Base-by-base conservation (phyloP, 805 yeast genomes). In the Candida sakaeoensis region DNA sequence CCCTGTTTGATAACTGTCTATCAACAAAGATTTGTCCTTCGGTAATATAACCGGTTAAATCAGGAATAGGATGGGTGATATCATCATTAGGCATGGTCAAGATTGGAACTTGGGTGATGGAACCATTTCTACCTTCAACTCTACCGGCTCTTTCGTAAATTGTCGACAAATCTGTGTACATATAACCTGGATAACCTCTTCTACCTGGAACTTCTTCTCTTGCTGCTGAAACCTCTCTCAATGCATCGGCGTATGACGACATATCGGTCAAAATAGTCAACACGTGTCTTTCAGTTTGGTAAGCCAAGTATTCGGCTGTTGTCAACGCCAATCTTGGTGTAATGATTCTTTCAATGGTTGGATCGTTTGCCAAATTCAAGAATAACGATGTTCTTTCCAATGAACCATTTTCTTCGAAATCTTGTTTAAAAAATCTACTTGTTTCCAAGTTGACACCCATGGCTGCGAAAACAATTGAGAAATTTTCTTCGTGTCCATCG, bases 161-260 rank as follows among this genome's bases (percentile, higher is more conserved):
- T 38, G 98, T 93, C 37, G 98, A 87, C 75, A 93, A 87, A 83
- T 93, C 99, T 35, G 99, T 93, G 74, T 93, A 93, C 99, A 93
- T 93, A 69, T 93, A 93, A 85, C 99, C 99, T 50, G 99, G 99
- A 70, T 93, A 93, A 77, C 99, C 99, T 82, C 99, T 89, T 80
- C 99, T 89, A 77, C 99, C 99, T 62, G 99, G 99, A 34, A 93
- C 99, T 73, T 95, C 99, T 72, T 93, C 99, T 77, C 99, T 89
- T 36, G 99, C 99, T 46, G 99, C 99, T 48, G 97, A 89, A 37
- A 93, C 99, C 74, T 93, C 99, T 82, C 99, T 90, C 61, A 93
- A 75, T 29, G 99, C 99, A 66, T 93, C 99, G 29, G 99, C 99
- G 64, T 93, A 93, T n/a, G 99, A 93, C 19, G 97, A 88, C 99